Percentiles rank a stretch among this genome's conserved stretches.
phyloP scores from a whole-genome alignment of 2,329 filamentous ascomycete species.

The Xenoacremonium recifei region DNA sequence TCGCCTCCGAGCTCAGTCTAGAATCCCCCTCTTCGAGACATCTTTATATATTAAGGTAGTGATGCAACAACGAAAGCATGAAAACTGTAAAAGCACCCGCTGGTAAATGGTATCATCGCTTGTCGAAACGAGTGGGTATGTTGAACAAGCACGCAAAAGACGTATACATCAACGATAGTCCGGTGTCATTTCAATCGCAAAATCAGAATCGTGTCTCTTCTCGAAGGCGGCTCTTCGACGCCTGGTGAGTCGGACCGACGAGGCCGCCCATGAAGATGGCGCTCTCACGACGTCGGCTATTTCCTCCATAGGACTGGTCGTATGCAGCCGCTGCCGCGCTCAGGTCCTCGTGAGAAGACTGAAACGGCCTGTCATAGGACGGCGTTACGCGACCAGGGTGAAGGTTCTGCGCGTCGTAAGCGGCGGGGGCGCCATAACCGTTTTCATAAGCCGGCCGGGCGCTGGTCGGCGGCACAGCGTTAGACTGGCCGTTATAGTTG shows the following conservation, averaged over 20 bases:
- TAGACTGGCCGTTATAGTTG: constrained; percentile 38
- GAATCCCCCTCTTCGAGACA: no score
- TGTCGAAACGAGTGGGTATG: constrained; percentile 32
- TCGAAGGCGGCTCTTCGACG: constrained; percentile 52
- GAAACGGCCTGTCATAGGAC: constrained; percentile 39
- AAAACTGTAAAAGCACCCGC: constrained; percentile 20
- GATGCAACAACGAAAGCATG: no score
- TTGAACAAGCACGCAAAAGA: constrained; percentile 22
- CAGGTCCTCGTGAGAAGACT: constrained; percentile 24
- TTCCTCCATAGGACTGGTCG: constrained; percentile 45
- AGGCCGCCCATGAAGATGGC: constrained; percentile 54
- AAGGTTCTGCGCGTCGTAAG: constrained; percentile 19
- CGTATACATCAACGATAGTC: constrained; percentile 18
- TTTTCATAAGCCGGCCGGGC: constrained; percentile 46
- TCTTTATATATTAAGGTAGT: constrained; percentile 20
- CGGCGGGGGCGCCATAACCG: constrained; percentile 31
- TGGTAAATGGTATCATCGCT: constrained; percentile 30
- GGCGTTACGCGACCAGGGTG: constrained; percentile 24
- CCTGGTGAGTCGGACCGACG: constrained; percentile 47
- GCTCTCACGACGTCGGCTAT: constrained; percentile 58
- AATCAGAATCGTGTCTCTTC: constrained; percentile 51
- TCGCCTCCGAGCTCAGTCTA: constrained; percentile 1
- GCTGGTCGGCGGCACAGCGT: constrained; percentile 27
- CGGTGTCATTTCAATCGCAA: constrained; percentile 19
- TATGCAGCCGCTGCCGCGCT: constrained; percentile 20